Evolutionary conservation across 192 early-diverging fungal genomes (phyloP), one percentile per base, ranked within the genome.

Genomic region (Hyaloraphidium curvatum): DNA sequence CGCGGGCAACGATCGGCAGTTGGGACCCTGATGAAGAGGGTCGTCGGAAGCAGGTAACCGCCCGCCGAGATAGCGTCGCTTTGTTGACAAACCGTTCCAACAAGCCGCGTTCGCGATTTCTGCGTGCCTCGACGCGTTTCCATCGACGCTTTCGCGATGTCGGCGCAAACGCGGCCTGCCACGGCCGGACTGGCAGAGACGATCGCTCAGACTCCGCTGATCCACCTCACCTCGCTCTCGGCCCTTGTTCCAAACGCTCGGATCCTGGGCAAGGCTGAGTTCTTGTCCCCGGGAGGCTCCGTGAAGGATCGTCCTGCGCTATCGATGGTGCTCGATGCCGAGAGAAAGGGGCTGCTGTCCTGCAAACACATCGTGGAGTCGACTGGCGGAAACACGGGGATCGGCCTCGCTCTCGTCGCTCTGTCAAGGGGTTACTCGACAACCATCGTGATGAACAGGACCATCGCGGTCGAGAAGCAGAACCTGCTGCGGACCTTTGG

Each of bases 291-390:
- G 14, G 43, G 43, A 22, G 91, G 91, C 1, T 87, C 84, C 16
- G 90, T 96, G 57, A 97, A 97, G 73, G 94, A 97, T 67, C 78
- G 94, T 22, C 86, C 91, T 2, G 94, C 94, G 0, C 71, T 94
- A 27, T 91, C 72, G 64, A 86, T 97, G 0, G 84, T 97, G 19
- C 82, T 94, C 69, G 79, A 92, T 52, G 91, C 94, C 27, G 94
- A 97, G 62, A 75, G 84, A 53, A 33, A 58, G 55, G 94, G 94
- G 0, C 61, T 85, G 48, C 66, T 94, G 40, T 71, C 86, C 29
- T 89, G 90, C 9, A 86, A 89, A 30, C 95, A 91, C 0, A 48
- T 48, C 25, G 43, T 48, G 4, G 43, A 48, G 30, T n/a, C 27
- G 5, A 30, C 29, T 71, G 68, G 2, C 17, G 70, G 74, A 22